Conservation (phyloP, 129 eudicot species). For the Gnaphalium uliginosum region DNA sequence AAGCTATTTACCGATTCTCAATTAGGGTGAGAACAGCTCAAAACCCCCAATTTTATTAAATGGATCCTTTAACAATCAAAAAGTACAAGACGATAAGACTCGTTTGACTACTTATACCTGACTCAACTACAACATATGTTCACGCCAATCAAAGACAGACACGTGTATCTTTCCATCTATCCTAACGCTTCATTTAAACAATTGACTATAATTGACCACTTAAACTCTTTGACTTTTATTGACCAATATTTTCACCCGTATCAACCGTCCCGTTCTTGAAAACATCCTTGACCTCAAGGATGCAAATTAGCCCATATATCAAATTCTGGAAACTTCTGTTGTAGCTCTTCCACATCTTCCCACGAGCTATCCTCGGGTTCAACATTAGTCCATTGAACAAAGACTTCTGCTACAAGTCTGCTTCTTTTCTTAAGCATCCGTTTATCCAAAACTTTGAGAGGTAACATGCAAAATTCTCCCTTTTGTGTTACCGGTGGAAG, state of each 20-base stretch:
- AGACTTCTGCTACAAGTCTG: background rate
- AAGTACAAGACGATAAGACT: no score
- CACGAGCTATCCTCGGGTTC: background rate
- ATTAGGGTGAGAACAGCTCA: no score
- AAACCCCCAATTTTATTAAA: no score
- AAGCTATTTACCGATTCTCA: no score
- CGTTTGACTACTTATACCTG: no score
- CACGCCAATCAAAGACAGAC: no score
- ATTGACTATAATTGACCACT: no score
- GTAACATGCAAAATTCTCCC: background rate
- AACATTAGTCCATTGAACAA: background rate
- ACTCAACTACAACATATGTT: no score
- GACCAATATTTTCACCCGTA: background rate
- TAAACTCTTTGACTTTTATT: no score
- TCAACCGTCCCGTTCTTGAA: background rate
- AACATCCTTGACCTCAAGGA: slow-evolving; percentile 15
- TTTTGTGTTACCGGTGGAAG: background rate
- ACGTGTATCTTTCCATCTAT: no score
- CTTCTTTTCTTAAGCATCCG: background rate
- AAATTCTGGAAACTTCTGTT: background rate
- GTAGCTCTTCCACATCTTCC: background rate
- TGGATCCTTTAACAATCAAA: no score
- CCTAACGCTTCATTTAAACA: no score
- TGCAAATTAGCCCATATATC: slow-evolving; percentile 1
- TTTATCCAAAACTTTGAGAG: background rate